A percentile compares a stretch with the other conserved stretches of the same genome.
Evolutionary conservation across 805 yeast species (phyloP).

Genomic region (Starmerella floricola): DNA sequence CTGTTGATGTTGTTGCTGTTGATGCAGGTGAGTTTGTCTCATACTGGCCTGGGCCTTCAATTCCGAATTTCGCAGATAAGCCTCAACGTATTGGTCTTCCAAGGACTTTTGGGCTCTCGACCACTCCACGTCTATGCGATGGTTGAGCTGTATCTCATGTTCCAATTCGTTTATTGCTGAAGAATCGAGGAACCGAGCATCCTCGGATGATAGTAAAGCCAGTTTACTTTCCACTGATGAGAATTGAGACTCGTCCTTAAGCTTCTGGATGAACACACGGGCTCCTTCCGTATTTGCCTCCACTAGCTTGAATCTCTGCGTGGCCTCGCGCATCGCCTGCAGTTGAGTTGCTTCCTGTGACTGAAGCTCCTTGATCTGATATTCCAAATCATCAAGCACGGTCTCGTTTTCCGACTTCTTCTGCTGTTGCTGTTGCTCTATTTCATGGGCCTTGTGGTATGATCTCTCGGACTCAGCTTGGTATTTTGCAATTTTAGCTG

Average conservation of each 20-base stretch:
- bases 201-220: conserved; percentile 1
- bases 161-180: not conserved
- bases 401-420: conserved; percentile 8
- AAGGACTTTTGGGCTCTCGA: conserved; percentile 27
- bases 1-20: not conserved
- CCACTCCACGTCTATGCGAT: conserved; percentile 29
- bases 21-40: not conserved
- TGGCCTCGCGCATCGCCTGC: not conserved
- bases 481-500: conserved; percentile 17
- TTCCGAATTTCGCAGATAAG: conserved; percentile 19
- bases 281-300: not conserved
- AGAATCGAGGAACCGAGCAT: not conserved
- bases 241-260: not conserved
- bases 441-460: conserved; percentile 2
- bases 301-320: not conserved
- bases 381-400: conserved; percentile 18
- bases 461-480: conserved; percentile 17
- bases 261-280: not conserved
- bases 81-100: conserved; percentile 29
- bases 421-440: conserved; percentile 11
- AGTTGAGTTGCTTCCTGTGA: not conserved
- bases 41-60: not conserved
- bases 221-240: conserved; percentile 2
- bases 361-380: conserved; percentile 10
- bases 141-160: conserved; percentile 15